phyloP scores from a whole-genome alignment of 2,329 filamentous ascomycete species.

The Claviceps sp. region DNA sequence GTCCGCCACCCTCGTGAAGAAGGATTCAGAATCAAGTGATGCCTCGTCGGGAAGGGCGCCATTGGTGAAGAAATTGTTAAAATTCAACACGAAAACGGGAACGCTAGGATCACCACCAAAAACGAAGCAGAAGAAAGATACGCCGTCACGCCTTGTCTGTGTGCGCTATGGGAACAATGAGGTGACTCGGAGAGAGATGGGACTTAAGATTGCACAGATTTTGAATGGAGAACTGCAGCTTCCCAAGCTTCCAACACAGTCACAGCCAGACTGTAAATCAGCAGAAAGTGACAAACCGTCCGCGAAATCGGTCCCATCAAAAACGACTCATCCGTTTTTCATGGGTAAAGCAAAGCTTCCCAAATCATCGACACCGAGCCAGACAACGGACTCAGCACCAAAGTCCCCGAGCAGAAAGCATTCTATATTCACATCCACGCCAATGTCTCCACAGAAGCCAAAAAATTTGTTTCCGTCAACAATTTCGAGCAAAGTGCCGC shows the following conservation, averaged over 20 bases:
- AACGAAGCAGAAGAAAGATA: slow-evolving; percentile 26
- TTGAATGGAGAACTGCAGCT: slow-evolving; percentile 24
- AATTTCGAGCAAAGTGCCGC: slow-evolving; percentile 17
- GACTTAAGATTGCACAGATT: slow-evolving; percentile 50
- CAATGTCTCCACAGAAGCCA: slow-evolving; percentile 34
- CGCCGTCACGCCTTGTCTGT: slow-evolving; percentile 31
- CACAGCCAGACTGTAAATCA: background rate
- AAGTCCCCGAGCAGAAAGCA: slow-evolving; percentile 19
- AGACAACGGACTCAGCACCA: slow-evolving; percentile 10
- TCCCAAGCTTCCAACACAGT: slow-evolving; percentile 11
- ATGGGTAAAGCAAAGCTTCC: slow-evolving; percentile 19
- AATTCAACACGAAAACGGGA: slow-evolving; percentile 45
- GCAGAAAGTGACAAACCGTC: background rate
- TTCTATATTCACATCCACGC: slow-evolving; percentile 38
- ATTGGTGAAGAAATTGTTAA: slow-evolving; percentile 30
- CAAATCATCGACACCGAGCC: slow-evolving; percentile 8
- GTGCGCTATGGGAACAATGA: slow-evolving; percentile 46
- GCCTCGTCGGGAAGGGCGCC: slow-evolving; percentile 12
- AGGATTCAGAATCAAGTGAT: background rate
- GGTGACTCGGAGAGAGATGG: slow-evolving; percentile 33
- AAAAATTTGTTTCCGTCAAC: slow-evolving; percentile 17
- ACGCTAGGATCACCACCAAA: slow-evolving; percentile 50
- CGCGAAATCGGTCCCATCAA: slow-evolving; percentile 12
- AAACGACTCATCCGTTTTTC: slow-evolving; percentile 31
- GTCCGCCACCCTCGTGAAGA: background rate